Conservation (phyloP, 2,329 filamentous ascomycete genomes). For the Thielaviopsis ethacetica region DNA sequence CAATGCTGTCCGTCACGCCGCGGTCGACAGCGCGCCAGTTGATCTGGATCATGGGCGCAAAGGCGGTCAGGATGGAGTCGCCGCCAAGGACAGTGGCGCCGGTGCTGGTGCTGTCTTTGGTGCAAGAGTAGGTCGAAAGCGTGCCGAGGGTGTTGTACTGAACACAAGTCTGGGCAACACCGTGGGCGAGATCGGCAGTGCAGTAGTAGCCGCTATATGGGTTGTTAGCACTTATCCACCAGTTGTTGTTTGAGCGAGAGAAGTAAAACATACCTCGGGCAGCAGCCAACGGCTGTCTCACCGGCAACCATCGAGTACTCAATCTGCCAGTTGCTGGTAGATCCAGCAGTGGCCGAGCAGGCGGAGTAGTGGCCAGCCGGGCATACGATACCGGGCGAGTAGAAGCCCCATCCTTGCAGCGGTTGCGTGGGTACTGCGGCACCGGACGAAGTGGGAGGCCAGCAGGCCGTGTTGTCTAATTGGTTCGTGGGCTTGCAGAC, state of each 20-base stretch:
- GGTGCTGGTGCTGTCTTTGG: slow-evolving; percentile 4
- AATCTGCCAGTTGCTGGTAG: slow-evolving; percentile 15
- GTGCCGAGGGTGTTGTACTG: slow-evolving; percentile 12
- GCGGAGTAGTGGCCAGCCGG: slow-evolving; percentile 19
- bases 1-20: slow-evolving; percentile 8
- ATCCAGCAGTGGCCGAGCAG: slow-evolving; percentile 18
- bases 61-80: slow-evolving; percentile 3
- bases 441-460: slow-evolving; percentile 6
- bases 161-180: slow-evolving; percentile 12
- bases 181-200: slow-evolving; percentile 14
- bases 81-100: slow-evolving; percentile 2
- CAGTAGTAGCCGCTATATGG: slow-evolving; percentile 13
- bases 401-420: slow-evolving; percentile 21
- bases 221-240: background rate
- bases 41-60: slow-evolving; percentile 20
- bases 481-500: slow-evolving; percentile 7
- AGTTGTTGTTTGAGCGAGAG: slow-evolving; percentile 1
- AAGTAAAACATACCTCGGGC: slow-evolving; percentile 17
- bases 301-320: slow-evolving; percentile 16
- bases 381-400: slow-evolving; percentile 21
- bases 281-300: slow-evolving; percentile 21
- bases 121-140: slow-evolving; percentile 11
- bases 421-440: slow-evolving; percentile 12
- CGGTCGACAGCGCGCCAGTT: slow-evolving; percentile 16
- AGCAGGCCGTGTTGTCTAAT: slow-evolving; percentile 10